Evolutionary conservation across 257 asterid genomes (phyloP), one percentile per base, ranked within the genome.

Genomic region (Osmanthus fragrans): DNA sequence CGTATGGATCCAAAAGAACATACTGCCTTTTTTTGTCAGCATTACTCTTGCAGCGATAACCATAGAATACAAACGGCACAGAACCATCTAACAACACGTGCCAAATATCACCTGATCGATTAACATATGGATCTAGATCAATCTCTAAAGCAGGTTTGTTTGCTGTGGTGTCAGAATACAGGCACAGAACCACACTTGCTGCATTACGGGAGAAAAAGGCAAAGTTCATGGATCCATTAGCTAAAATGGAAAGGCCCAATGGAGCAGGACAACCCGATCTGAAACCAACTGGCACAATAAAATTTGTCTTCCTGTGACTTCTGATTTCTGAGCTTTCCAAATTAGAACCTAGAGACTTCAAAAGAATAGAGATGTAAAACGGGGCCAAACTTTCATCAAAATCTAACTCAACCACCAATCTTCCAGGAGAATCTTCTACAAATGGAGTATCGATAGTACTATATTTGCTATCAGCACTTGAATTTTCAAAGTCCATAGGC

Each of bases 111-210:
- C 98, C 98, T 2, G 97, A 70, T 30, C 90, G 94, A 73, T 96
- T 93, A 72, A 92, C 86, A 73, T 91, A 90, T 15, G 97, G 95
- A 86, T 96, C 99, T 79, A 96, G 90, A 82, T 96, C 97, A 85
- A 96, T 91, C 89, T 96, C 97, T 82, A 93, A 70, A 79, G 89
- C 83, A 82, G 99, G 98, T 40, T 86, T 84, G 36, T 86, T 91
- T 42, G 65, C 76, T 63, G 33, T 63, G 63, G 78, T n/a, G 73
- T 89, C 92, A 34, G 86, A 81, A 84, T 89, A 96, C 80, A 96
- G 89, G 84, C 99, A 96, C 15, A 96, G 79, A 80, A 84, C 89
- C 27, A 96, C 97, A 84, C 92, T 74, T 79, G 84, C 86, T 12
- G 86, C 94, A 79, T 72, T 74, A 49, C 92, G 86, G 4, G 97